phyloP scores from a whole-genome alignment of 2,329 filamentous ascomycete species.

The Colletotrichum simmondsii region DNA sequence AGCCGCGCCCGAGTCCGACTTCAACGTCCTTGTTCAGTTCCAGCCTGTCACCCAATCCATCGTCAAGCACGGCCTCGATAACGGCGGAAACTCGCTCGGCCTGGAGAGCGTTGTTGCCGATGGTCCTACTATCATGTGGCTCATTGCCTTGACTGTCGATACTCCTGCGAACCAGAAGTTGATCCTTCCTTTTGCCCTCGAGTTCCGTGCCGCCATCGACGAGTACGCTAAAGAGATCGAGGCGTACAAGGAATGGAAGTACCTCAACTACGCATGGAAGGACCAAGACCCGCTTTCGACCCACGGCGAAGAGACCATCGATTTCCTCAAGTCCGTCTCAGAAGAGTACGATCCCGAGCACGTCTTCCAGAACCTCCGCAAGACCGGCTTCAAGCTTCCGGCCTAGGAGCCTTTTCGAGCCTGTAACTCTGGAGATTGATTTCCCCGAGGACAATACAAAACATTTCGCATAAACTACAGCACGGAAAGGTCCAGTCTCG shows the following conservation, averaged over 20 bases:
- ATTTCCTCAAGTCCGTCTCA: conserved; percentile 41
- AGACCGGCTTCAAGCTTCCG: conserved; percentile 43
- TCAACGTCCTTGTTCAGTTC: conserved; percentile 35
- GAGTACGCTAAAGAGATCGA: conserved; percentile 41
- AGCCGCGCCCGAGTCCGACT: conserved; percentile 38
- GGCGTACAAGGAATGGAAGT: conserved; percentile 48
- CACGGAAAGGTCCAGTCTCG: background rate
- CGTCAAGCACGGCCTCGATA: conserved; percentile 36
- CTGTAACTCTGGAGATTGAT: background rate
- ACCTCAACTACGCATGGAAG: conserved; percentile 56
- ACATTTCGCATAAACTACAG: background rate
- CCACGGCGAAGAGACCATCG: conserved; percentile 50
- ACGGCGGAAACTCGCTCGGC: conserved; percentile 46
- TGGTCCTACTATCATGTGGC: conserved; percentile 49
- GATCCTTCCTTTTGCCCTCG: conserved; percentile 56
- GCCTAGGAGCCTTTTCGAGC: background rate
- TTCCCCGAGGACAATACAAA: background rate
- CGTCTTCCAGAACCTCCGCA: conserved; percentile 47
- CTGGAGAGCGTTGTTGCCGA: conserved; percentile 47
- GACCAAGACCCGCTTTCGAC: conserved; percentile 50
- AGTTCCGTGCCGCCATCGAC: conserved; percentile 70
- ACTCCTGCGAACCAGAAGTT: conserved; percentile 47
- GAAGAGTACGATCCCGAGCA: conserved; percentile 45
- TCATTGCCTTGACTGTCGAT: conserved; percentile 51
- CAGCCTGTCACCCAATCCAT: conserved; percentile 46